Conservation (phyloP, 2,329 filamentous ascomycete genomes). For the Fusarium dimerum region DNA sequence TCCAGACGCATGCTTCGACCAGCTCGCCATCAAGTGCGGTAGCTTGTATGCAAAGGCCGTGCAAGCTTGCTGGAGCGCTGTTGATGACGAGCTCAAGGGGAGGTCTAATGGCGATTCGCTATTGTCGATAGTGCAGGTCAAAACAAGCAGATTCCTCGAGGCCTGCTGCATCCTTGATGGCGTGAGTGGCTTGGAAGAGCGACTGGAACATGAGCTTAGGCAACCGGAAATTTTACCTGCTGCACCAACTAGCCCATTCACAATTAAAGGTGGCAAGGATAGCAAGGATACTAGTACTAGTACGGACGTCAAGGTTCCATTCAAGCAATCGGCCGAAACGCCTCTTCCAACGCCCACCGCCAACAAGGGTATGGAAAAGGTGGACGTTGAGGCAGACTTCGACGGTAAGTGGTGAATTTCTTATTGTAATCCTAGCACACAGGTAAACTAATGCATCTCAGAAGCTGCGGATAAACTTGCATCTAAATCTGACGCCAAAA, state of each 20-base stretch:
- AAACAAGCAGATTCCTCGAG: slow-evolving; percentile 59
- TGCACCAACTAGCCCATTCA: background rate
- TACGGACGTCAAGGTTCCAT: slow-evolving; percentile 9
- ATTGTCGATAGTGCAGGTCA: slow-evolving; percentile 54
- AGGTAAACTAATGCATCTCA: slow-evolving; percentile 12
- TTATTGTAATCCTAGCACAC: background rate
- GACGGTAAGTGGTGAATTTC: slow-evolving; percentile 17
- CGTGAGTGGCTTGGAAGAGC: slow-evolving; percentile 56
- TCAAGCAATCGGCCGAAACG: slow-evolving; percentile 19
- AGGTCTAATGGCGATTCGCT: slow-evolving; percentile 50
- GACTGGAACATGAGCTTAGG: slow-evolving; percentile 50
- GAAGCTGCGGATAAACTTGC: slow-evolving; percentile 20
- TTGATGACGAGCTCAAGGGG: slow-evolving; percentile 60
- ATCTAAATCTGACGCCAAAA: slow-evolving; percentile 41
- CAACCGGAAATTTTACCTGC: slow-evolving; percentile 15
- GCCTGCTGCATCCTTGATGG: slow-evolving; percentile 62
- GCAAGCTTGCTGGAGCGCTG: slow-evolving; percentile 69
- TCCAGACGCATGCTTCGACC: slow-evolving; percentile 61
- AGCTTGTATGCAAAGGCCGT: slow-evolving; percentile 76
- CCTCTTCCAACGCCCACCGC: background rate
- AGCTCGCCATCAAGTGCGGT: slow-evolving; percentile 68
- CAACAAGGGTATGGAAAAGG: slow-evolving; percentile 9
- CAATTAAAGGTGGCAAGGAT: slow-evolving; percentile 16
- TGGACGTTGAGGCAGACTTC: slow-evolving; percentile 8
- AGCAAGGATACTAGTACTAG: slow-evolving; percentile 4